Conservation (phyloP, 2,329 filamentous ascomycete species). For the Trichoderma asperellum region DNA sequence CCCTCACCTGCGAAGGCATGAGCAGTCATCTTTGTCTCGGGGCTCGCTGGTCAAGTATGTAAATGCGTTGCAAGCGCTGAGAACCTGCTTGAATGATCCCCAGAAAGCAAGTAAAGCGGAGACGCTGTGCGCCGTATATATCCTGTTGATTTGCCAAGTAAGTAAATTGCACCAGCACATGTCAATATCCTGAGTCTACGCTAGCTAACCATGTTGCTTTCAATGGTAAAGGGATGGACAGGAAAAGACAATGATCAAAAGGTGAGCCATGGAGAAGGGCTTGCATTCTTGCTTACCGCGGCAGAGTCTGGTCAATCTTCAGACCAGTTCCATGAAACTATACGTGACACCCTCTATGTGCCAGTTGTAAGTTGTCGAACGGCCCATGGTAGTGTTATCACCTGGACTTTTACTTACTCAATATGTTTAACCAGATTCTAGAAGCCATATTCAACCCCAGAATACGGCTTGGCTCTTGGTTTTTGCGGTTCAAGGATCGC, state of each 20-base stretch:
- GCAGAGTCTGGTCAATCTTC: slow-evolving; percentile 35
- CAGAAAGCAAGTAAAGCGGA: slow-evolving; percentile 37
- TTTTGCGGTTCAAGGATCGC: slow-evolving; percentile 24
- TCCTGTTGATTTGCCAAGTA: slow-evolving; percentile 45
- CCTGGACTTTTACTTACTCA: not conserved
- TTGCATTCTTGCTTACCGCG: slow-evolving; percentile 40
- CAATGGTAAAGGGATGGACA: slow-evolving; percentile 39
- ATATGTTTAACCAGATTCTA: slow-evolving; percentile 35
- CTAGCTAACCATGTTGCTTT: not conserved
- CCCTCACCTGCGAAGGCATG: slow-evolving; percentile 34
- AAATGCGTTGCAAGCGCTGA: slow-evolving; percentile 38
- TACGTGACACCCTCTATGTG: slow-evolving; percentile 40
- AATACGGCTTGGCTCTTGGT: slow-evolving; percentile 36
- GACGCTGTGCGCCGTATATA: slow-evolving; percentile 45
- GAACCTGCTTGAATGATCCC: slow-evolving; percentile 37
- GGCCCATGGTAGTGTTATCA: not conserved
- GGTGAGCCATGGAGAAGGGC: slow-evolving; percentile 40
- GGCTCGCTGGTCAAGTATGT: slow-evolving; percentile 38
- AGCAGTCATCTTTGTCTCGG: slow-evolving; percentile 32
- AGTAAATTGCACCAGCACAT: slow-evolving; percentile 21
- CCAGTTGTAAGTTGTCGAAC: slow-evolving; percentile 38
- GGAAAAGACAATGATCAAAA: slow-evolving; percentile 34
- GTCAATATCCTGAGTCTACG: not conserved
- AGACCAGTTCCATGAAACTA: slow-evolving; percentile 37
- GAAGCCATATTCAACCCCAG: slow-evolving; percentile 40